Evolutionary conservation across 1,284 basidiomycete species (phyloP).

Genomic region (Boletellus sp.): DNA sequence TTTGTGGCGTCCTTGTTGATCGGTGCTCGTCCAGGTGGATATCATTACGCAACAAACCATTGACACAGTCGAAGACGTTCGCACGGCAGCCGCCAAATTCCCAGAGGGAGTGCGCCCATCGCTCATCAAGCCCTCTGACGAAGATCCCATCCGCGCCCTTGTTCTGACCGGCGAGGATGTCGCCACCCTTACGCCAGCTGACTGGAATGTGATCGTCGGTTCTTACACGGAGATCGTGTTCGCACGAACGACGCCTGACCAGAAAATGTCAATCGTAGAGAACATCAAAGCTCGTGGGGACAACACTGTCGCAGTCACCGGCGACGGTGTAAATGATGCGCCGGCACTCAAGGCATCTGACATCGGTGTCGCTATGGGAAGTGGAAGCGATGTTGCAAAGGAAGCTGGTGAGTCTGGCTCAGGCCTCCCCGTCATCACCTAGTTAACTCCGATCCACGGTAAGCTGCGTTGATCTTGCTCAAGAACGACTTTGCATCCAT

Average conservation of each 20-base stretch:
- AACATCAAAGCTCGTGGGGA: slow-evolving; percentile 45
- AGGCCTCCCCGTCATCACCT: neutral
- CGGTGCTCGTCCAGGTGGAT: slow-evolving; percentile 42
- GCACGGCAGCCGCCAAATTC: slow-evolving; percentile 16
- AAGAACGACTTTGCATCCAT: slow-evolving; percentile 39
- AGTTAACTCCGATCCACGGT: neutral
- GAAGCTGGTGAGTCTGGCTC: slow-evolving; percentile 35
- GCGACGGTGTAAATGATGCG: slow-evolving; percentile 61
- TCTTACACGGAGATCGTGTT: slow-evolving; percentile 57
- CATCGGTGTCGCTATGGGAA: slow-evolving; percentile 85
- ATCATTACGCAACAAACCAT: slow-evolving; percentile 51
- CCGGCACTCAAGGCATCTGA: slow-evolving; percentile 74
- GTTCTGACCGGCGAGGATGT: slow-evolving; percentile 48
- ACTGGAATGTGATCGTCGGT: slow-evolving; percentile 49
- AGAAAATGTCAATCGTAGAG: slow-evolving; percentile 58
- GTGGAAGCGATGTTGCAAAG: slow-evolving; percentile 83
- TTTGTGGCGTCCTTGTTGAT: neutral
- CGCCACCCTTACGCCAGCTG: slow-evolving; percentile 38
- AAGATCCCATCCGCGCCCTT: slow-evolving; percentile 32
- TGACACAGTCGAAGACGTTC: slow-evolving; percentile 40
- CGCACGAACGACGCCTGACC: slow-evolving; percentile 57
- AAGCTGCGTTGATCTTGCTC: slow-evolving; percentile 33
- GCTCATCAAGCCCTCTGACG: slow-evolving; percentile 29
- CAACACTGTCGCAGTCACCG: slow-evolving; percentile 52
- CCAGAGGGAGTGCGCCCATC: slow-evolving; percentile 14